Conservation (phyloP, 768 basidiomycete genomes). For the Erythrobasidium yunnanense region DNA sequence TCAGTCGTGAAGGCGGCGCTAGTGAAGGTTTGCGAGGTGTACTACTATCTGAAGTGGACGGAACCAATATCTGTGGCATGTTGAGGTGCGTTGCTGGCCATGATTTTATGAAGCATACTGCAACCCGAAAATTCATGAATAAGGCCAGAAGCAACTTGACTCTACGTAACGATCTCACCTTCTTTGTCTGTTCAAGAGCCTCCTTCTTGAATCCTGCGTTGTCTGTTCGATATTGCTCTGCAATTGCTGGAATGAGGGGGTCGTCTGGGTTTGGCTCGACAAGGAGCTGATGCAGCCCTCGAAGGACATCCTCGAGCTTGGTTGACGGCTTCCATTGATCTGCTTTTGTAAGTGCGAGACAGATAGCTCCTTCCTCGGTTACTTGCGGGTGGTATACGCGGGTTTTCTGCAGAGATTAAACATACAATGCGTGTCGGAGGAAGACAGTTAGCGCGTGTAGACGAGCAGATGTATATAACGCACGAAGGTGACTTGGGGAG, state of each 20-base stretch:
- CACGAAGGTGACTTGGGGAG: constrained; percentile 8
- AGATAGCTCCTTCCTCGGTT: constrained; percentile 27
- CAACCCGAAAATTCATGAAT: no score
- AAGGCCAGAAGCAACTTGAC: no score
- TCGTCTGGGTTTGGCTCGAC: constrained; percentile 23
- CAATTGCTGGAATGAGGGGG: constrained; percentile 24
- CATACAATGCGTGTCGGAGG: neutral
- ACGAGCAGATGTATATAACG: neutral
- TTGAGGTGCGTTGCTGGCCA: no score
- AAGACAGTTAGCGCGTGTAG: neutral
- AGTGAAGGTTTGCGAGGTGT: no score
- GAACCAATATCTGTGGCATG: no score
- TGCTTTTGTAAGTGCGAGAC: constrained; percentile 16
- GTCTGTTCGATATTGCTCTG: constrained; percentile 19
- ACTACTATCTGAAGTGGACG: no score
- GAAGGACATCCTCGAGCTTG: constrained; percentile 19
- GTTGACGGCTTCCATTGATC: constrained; percentile 26
- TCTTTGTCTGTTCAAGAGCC: constrained; percentile 15
- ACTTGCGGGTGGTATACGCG: constrained; percentile 27
- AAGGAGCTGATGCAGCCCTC: constrained; percentile 12
- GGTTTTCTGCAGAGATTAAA: neutral
- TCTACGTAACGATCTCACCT: no score
- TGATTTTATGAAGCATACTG: no score
- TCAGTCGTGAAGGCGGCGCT: no score
- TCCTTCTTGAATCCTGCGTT: constrained; percentile 25